Conservation (phyloP, 78 protist species). For the Trichosphaerium sp. region DNA sequence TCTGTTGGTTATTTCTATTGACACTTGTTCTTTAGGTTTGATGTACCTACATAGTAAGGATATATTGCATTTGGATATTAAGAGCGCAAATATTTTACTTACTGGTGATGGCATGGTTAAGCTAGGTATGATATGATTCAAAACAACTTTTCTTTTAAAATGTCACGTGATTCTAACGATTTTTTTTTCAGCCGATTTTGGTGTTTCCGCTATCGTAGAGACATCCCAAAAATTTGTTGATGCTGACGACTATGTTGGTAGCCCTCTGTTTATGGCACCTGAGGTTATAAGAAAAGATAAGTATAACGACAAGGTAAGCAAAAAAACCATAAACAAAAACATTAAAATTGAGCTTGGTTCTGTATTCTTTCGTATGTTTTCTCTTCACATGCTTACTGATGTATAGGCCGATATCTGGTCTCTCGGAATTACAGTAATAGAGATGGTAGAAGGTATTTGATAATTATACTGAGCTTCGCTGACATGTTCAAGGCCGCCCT, state of each 20-base stretch:
- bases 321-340: too few species aligned
- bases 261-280: slow-evolving; percentile 59
- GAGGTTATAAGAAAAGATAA: slow-evolving; percentile 38
- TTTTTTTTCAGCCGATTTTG: slow-evolving; percentile 35
- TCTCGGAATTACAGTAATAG: slow-evolving; percentile 40
- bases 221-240: slow-evolving; percentile 22
- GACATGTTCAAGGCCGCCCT: slow-evolving; percentile 53
- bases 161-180: too few species aligned
- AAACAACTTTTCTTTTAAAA: too few species aligned
- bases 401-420: slow-evolving; percentile 45
- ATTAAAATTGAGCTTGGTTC: too few species aligned
- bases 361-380: neutral
- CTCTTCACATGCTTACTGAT: neutral
- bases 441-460: neutral
- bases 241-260: slow-evolving; percentile 33
- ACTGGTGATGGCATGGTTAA: slow-evolving; percentile 20
- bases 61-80: slow-evolving; percentile 71
- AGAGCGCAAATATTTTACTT: slow-evolving; percentile 60
- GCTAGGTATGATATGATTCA: neutral
- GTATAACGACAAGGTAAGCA: slow-evolving; percentile 23
- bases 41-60: slow-evolving; percentile 52
- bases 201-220: slow-evolving; percentile 40
- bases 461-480: neutral
- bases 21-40: slow-evolving; percentile 11
- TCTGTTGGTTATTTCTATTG: too few species aligned